These are phyloP conservation scores for Magnaporthiopsis rhizophila DNA, from an alignment of 2,329 filamentous ascomycete species.

Conservation along the genomic window DNA sequence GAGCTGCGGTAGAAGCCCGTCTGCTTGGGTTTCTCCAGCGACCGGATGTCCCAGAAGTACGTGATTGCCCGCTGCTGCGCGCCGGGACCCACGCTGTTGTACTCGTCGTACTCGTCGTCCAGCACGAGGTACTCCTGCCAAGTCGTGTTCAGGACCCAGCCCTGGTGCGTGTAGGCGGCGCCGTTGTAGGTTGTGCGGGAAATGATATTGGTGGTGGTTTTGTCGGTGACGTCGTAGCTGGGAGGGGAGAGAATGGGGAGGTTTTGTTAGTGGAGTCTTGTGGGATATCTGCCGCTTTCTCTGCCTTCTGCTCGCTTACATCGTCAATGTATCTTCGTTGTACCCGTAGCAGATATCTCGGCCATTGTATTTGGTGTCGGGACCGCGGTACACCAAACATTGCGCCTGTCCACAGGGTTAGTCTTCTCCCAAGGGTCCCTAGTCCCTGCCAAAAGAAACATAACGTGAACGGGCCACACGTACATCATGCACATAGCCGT, in stretches of 20 bases:
- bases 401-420: slow-evolving; percentile 29
- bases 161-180: slow-evolving; percentile 49
- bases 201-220: not conserved
- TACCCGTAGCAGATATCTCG: slow-evolving; percentile 49
- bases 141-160: slow-evolving; percentile 34
- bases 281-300: too few relatives aligned
- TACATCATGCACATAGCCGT: slow-evolving; percentile 51
- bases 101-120: slow-evolving; percentile 46
- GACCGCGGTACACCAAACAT: slow-evolving; percentile 45
- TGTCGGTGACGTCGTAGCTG: slow-evolving; percentile 27
- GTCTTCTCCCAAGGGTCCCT: too few relatives aligned
- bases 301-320: slow-evolving; percentile 24
- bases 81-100: not conserved
- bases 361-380: slow-evolving; percentile 37
- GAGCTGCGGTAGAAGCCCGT: slow-evolving; percentile 34
- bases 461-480: too few relatives aligned
- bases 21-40: slow-evolving; percentile 31
- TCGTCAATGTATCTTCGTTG: slow-evolving; percentile 43
- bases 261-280: slow-evolving; percentile 33
- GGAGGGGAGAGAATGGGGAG: slow-evolving; percentile 37
- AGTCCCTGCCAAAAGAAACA: too few relatives aligned
- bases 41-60: slow-evolving; percentile 40
- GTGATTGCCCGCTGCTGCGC: slow-evolving; percentile 35
- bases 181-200: slow-evolving; percentile 43
- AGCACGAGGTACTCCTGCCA: slow-evolving; percentile 36